Evolutionary conservation across 78 protist species (phyloP), one percentile per base, ranked within the genome.

Genomic region (Isochrysis galbana): DNA sequence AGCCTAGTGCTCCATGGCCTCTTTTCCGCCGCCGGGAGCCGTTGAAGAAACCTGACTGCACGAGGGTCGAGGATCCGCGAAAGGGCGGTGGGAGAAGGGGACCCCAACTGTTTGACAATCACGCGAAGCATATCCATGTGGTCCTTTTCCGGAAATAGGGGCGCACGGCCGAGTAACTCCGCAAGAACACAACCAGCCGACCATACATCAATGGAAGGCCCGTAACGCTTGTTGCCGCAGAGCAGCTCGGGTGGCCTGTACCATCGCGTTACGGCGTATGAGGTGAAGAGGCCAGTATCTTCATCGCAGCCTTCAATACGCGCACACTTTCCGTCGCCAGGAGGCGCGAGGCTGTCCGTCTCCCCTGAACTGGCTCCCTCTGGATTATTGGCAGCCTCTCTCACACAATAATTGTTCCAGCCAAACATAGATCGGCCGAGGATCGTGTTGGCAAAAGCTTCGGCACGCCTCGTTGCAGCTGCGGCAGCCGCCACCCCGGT

Each of bases 171-270:
- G 87, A 96, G 67, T 46, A 96, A 48, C 83, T 97, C 98, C 7
- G 96, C 97, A 36, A 94, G 51, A 23, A 96, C 92, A 84, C 97
- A 96, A 1, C 98, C 98, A 36, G 90, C 88, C 38, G 95, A 87
- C 98, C 98, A 97, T 45, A 93, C 93, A 90, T 97, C 97, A 41
- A 96, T 92, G 17, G 93, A 82, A 46, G 96, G 83, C n/a, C 97
- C 95, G 91, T 97, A 97, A 48, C 91, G 88, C 51, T 89, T 84
- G 34, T 97, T 94, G 47, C 97, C 97, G 94, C 95, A 96, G 72
- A 97, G 91, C 82, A 97, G 91, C 82, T 97, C 98, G 55, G 98
- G 98, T 39, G 97, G 96, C 42, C 97, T 80, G 86, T 95, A 96
- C 74, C 74, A 67, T 11, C 74, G 74, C 74, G 74, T 67, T n/a